Conservation (phyloP, 345 rosid species). For the Rhizophora mangle region DNA sequence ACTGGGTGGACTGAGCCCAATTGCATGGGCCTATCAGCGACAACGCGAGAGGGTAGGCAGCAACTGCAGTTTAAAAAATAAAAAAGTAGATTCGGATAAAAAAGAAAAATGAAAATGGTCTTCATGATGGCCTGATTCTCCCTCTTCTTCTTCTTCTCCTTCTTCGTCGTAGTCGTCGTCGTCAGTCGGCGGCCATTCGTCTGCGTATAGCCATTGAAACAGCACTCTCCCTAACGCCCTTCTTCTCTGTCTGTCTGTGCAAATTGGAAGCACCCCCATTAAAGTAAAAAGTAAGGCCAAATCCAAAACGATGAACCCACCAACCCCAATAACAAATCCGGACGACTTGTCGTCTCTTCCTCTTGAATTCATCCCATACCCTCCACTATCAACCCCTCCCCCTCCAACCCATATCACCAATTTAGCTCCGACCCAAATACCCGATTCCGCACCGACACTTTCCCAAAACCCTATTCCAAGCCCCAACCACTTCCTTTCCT, state of each 20-base stretch:
- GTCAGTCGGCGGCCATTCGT: neutral
- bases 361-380: slow-evolving; percentile 37
- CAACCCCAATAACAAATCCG: slow-evolving; percentile 15
- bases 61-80: too few species aligned
- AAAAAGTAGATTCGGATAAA: too few species aligned
- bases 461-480: slow-evolving; percentile 23
- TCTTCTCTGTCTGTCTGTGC: neutral
- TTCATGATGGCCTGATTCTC: too few species aligned
- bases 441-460: neutral
- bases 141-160: too few species aligned
- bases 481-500: slow-evolving; percentile 49
- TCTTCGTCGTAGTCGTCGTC: too few species aligned
- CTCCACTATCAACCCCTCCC: slow-evolving; percentile 32
- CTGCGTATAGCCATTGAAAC: slow-evolving; percentile 41
- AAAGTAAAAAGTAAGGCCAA: neutral
- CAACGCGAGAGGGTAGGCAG: too few species aligned
- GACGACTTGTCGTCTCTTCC: slow-evolving; percentile 43
- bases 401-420: slow-evolving; percentile 15
- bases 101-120: too few species aligned
- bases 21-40: too few species aligned
- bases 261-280: too few species aligned
- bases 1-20: too few species aligned
- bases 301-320: slow-evolving; percentile 38
- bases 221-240: slow-evolving; percentile 3
- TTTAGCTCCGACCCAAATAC: slow-evolving; percentile 21